Base-by-base conservation (phyloP, 1,139 yeast species). In the Yamadazyma siamensis region DNA sequence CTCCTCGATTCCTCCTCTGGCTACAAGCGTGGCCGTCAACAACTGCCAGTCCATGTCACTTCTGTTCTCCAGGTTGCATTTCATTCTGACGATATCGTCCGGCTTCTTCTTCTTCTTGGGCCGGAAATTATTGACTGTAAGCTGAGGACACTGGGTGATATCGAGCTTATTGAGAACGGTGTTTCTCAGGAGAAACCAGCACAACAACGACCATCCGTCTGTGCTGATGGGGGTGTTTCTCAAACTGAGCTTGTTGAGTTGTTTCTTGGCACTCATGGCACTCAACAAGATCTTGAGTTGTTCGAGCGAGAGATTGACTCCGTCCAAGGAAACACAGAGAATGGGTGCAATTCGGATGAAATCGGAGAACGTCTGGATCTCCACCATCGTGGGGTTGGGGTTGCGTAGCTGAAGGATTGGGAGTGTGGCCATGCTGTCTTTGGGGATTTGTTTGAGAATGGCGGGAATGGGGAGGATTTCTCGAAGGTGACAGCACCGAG, bases 401-500 rank as follows among this genome's bases (percentile, higher is more conserved):
- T 83, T 83, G 40, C 83, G 63, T 31, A 83, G 51, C 44, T 79
- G 87, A 29, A 83, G 51, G 3, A 75, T 41, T 1, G 87, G 78
- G 13, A 83, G 63, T 2, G 89, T 86, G 12, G 81, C 84, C 40
- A 77, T 69, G 0, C 85, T 72, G 1, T 83, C 85, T 32, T 75
- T 67, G 10, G 85, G 86, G 33, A 83, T 66, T 47, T 83, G 94
- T 46, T 80, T 80, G 36, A 82, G 51, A 9, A 85, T 81, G 1
- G 89, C 86, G 3, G 91, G 86, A 29, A 81, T 80, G 0, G 89
- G 88, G 17, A 81, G 52, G 33, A 81, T 81, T 47, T 81, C 89
- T 40, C 89, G 60, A 27, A 81, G 59, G 49, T 81, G 89, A 49
- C 89, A 81, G 44, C 88, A 80, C 34, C 94, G 63, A 0, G 91